Base-by-base conservation (phyloP, 1,139 yeast genomes). In the Pichia inconspicua region DNA sequence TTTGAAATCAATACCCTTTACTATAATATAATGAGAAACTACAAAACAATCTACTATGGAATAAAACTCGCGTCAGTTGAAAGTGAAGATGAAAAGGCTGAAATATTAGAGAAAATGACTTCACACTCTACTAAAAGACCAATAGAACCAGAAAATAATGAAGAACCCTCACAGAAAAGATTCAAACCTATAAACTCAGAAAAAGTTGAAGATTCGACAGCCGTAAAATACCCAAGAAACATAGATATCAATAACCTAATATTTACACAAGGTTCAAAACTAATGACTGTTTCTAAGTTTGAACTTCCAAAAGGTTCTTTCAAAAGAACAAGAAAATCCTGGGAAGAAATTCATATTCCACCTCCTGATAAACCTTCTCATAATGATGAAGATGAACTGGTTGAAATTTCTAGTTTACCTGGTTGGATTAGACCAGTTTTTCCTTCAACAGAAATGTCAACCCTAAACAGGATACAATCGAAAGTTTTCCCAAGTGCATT, bases 321-420 rank as follows among this genome's bases (percentile, higher is more conserved):
- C 60, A 90, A 85, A 62, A 80, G 84, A 53, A 77, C 79, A 14
- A 82, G 82, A 54, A 80, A 78, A 52, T 68, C 77, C 5, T 92
- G 92, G 64, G 97, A 92, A 63, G 92, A 87, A 57, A 85, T 89
- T 43, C 88, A 83, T 52, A 79, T 94, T 3, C 98, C 98, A 0
- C 82, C 94, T 0, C 92, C 95, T 0, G 58, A 64, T 31, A 50
- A 44, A 17, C 74, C 77, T 1, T 60, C 66, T 25, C 44, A 60
- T 25, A 69, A 64, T 5, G 69, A 70, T n/a, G 70, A 71, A 38
- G 81, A 77, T 45, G 65, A 71, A 8, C 65, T 86, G 12, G 80
- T 88, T 2, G 69, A 79, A 1, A 79, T 87, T 1, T 52, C 77
- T 1, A 75, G 73, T 2, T 65, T 94, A 38, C 98, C 98, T 0